These are phyloP conservation scores for Canariomyces notabilis DNA, from an alignment of 2,329 filamentous ascomycete genomes.

Conservation along the genomic window DNA sequence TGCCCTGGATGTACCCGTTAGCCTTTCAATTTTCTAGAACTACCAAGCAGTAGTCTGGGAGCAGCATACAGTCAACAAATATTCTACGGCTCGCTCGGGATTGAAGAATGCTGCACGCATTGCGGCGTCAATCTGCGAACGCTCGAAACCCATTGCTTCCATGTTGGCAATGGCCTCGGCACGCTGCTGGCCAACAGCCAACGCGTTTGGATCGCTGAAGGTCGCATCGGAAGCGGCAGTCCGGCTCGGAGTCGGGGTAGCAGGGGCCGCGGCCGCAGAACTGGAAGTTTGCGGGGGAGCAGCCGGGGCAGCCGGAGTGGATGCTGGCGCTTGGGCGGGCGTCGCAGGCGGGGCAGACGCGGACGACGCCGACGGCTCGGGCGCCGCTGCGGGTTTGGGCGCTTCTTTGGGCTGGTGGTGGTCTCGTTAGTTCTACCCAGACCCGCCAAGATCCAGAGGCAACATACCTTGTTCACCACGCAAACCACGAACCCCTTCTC, in stretches of 20 bases:
- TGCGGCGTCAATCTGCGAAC: constrained; percentile 81
- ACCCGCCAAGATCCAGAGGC: not conserved
- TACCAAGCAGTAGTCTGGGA: not conserved
- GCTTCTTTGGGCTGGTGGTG: constrained; percentile 32
- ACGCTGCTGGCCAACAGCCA: constrained; percentile 79
- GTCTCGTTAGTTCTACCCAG: constrained; percentile 7
- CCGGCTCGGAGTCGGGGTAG: constrained; percentile 40
- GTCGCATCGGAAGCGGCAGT: constrained; percentile 40
- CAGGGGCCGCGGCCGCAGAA: constrained; percentile 37
- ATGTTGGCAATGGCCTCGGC: constrained; percentile 82
- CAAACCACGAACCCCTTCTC: constrained; percentile 99
- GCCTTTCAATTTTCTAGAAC: not conserved
- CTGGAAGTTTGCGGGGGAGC: constrained; percentile 39
- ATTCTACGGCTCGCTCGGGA: constrained; percentile 94
- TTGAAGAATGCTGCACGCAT: constrained; percentile 98
- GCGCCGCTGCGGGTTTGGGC: constrained; percentile 63
- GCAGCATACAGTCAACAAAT: constrained; percentile 71
- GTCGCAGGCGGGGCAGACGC: constrained; percentile 56
- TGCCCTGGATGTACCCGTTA: constrained; percentile 56
- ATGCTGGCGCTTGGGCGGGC: constrained; percentile 49
- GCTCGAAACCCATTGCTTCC: constrained; percentile 95
- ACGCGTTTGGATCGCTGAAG: constrained; percentile 65
- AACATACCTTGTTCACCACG: constrained; percentile 87
- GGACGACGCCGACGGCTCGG: constrained; percentile 49
- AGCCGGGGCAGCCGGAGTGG: constrained; percentile 46